Evolutionary conservation across 805 yeast genomes (phyloP).

Genomic region (Candida insectalens): DNA sequence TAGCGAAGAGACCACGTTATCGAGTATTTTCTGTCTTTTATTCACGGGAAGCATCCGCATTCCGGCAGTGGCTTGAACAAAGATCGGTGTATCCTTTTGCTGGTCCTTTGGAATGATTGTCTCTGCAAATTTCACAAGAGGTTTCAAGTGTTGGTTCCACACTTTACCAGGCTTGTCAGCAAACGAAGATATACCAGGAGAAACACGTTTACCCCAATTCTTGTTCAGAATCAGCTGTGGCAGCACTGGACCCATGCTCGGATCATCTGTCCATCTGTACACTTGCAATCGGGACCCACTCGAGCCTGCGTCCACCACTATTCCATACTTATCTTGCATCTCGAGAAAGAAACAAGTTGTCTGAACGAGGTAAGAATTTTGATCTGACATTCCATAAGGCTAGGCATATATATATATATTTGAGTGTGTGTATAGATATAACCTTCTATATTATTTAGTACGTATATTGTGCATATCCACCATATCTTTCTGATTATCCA

Average conservation of each 20-base stretch:
- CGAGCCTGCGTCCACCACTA: slow-evolving; percentile 92
- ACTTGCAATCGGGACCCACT: slow-evolving; percentile 87
- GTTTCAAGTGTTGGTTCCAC: slow-evolving; percentile 63
- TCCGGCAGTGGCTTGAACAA: slow-evolving; percentile 93
- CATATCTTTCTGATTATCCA: no score
- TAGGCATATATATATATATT: no score
- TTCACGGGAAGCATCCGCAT: slow-evolving; percentile 67
- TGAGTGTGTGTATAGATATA: no score
- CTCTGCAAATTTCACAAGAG: slow-evolving; percentile 60
- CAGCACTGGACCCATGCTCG: slow-evolving; percentile 38
- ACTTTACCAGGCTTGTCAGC: slow-evolving; percentile 41
- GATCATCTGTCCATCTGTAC: slow-evolving; percentile 55
- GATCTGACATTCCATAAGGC: no score
- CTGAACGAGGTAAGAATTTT: not conserved
- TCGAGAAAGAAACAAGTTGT: not conserved
- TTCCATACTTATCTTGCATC: slow-evolving; percentile 47
- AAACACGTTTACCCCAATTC: slow-evolving; percentile 61
- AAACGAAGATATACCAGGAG: slow-evolving; percentile 79
- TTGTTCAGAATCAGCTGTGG: slow-evolving; percentile 58
- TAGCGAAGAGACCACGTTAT: slow-evolving; percentile 51
- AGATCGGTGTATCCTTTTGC: slow-evolving; percentile 69
- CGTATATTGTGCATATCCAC: no score
- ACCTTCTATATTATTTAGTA: no score
- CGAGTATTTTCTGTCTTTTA: slow-evolving; percentile 43
- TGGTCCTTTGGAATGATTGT: slow-evolving; percentile 54